These are phyloP conservation scores for Plectosphaerella sp. DNA, from an alignment of 2,329 filamentous ascomycete species.

Conservation along the genomic window DNA sequence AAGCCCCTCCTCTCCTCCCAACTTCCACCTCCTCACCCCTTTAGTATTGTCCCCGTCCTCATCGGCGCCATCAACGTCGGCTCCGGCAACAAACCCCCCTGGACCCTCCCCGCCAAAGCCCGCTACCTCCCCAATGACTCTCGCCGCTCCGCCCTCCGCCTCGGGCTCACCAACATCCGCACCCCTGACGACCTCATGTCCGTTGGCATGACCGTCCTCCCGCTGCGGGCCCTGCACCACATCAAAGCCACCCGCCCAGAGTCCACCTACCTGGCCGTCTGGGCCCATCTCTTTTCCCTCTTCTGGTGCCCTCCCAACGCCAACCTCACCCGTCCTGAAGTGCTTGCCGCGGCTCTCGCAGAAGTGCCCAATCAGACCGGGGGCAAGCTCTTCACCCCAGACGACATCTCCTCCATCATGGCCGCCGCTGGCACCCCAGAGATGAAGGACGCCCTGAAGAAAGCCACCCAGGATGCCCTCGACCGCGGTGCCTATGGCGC, in stretches of 20 bases:
- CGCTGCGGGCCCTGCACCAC: conserved; percentile 62
- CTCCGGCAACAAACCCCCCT: conserved; percentile 70
- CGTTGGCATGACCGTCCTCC: conserved; percentile 40
- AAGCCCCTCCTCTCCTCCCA: conserved; percentile 19
- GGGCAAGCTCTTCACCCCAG: conserved; percentile 37
- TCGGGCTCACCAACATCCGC: conserved; percentile 29
- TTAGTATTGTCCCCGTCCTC: conserved; percentile 67
- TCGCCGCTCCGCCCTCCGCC: conserved; percentile 30
- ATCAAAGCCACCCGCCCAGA: conserved; percentile 55
- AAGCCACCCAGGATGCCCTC: conserved; percentile 56
- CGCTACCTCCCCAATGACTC: conserved; percentile 44
- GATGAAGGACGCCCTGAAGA: conserved; percentile 41
- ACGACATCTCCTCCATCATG: conserved; percentile 53
- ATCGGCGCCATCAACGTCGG: conserved; percentile 62
- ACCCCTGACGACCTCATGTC: conserved; percentile 39
- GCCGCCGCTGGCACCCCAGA: conserved; percentile 42
- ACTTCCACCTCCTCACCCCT: background rate
- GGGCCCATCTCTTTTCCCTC: conserved; percentile 50
- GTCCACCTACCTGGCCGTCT: conserved; percentile 45
- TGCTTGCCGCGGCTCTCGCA: conserved; percentile 36
- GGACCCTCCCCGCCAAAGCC: conserved; percentile 65
- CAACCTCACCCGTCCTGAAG: conserved; percentile 54
- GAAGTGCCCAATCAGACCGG: conserved; percentile 13
- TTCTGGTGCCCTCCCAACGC: conserved; percentile 59
- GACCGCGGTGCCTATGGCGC: conserved; percentile 68